Conservation (phyloP, 75 land plant species). For the Cunninghamia lanceolata region DNA sequence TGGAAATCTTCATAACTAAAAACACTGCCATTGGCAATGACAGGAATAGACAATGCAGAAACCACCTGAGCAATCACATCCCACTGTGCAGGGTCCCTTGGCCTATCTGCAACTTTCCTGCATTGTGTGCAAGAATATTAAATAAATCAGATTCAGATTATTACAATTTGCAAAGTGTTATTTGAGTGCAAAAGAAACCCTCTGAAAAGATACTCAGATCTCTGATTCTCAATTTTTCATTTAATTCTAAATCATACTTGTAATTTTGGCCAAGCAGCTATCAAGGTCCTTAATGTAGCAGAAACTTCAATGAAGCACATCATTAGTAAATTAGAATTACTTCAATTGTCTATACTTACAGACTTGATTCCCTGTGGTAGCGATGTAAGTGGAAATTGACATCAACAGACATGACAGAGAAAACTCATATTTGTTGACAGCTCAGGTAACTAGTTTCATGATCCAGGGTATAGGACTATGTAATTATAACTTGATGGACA, state of each 20-base stretch:
- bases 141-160: neutral
- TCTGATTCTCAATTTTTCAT: neutral
- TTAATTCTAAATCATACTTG: neutral
- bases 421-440: neutral
- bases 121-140: neutral
- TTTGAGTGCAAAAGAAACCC: neutral
- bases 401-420: neutral
- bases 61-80: constrained; percentile 80
- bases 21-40: constrained; percentile 94
- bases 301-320: neutral
- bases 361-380: neutral
- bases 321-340: neutral
- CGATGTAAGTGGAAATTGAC: neutral
- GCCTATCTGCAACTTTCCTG: constrained; percentile 84
- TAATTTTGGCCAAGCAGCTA: neutral
- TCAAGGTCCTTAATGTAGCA: neutral
- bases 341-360: neutral
- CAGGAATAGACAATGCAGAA: constrained; percentile 80
- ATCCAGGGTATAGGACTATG: neutral
- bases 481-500: neutral
- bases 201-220: neutral
- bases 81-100: constrained; percentile 92
- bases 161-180: neutral
- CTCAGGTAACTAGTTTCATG: neutral
- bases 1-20: constrained; percentile 79